A percentile compares a stretch with the other conserved stretches of the same genome.
Conservation (phyloP, 2,329 filamentous ascomycete species). For the Neonectria neomacrospora region DNA sequence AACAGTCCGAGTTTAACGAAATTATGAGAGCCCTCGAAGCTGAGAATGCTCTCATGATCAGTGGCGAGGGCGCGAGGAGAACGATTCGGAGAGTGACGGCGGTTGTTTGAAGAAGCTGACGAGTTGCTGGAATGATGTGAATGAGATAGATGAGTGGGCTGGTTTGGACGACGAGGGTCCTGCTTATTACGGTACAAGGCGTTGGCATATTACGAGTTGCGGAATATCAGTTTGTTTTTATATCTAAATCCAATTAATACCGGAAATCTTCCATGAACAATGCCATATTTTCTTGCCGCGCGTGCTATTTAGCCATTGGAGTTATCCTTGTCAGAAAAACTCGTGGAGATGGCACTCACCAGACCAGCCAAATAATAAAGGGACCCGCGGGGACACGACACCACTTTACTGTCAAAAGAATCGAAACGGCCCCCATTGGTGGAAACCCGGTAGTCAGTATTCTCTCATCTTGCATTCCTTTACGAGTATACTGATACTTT, state of each 20-base stretch:
- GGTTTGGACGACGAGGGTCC: constrained; percentile 24
- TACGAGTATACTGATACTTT: no score
- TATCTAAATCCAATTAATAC: constrained; percentile 31
- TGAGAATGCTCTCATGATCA: constrained; percentile 83
- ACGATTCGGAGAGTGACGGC: constrained; percentile 79
- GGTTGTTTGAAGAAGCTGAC: constrained; percentile 27
- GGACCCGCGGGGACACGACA: no score
- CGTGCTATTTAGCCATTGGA: no score
- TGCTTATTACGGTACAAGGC: constrained; percentile 38
- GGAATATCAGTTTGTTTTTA: constrained; percentile 28
- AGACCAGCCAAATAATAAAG: no score
- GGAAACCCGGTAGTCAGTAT: no score
- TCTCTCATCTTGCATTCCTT: no score
- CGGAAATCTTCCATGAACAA: constrained; percentile 5
- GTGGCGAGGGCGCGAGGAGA: constrained; percentile 86
- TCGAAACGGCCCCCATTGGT: no score
- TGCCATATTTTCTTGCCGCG: neutral
- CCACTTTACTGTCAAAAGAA: no score
- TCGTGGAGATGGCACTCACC: no score
- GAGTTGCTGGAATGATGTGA: constrained; percentile 32
- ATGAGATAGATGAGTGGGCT: constrained; percentile 38
- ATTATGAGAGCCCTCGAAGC: constrained; percentile 82
- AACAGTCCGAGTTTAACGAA: constrained; percentile 84
- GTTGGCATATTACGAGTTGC: constrained; percentile 37
- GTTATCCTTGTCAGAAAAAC: no score